These are phyloP conservation scores for Chenopodium quinoa DNA, from an alignment of 148 eudicot species.

Conservation along the genomic window DNA sequence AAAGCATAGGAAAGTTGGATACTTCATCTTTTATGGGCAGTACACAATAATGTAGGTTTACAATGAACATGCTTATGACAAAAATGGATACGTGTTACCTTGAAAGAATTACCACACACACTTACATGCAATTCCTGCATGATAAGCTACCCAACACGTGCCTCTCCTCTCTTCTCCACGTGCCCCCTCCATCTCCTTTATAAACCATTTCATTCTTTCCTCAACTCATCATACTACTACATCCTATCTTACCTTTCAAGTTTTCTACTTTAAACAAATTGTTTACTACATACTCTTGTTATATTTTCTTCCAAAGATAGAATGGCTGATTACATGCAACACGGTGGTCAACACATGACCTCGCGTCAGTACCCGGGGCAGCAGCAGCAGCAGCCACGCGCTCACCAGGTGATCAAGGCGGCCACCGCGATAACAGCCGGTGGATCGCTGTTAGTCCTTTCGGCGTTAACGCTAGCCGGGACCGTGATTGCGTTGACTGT, in stretches of 20 bases:
- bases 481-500: slow-evolving; percentile 45
- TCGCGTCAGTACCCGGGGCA: slow-evolving; percentile 7
- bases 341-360: background rate
- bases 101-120: background rate
- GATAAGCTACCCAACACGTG: slow-evolving; percentile 39
- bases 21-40: too few species aligned
- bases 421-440: slow-evolving; percentile 46
- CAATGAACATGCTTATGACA: background rate
- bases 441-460: slow-evolving; percentile 47
- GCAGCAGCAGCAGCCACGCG: slow-evolving; percentile 28
- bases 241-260: too few species aligned
- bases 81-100: slow-evolving; percentile 15
- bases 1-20: too few species aligned
- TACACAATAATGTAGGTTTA: too few species aligned
- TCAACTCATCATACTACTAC: background rate
- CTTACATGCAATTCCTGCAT: slow-evolving; percentile 37
- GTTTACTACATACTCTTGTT: too few species aligned
- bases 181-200: slow-evolving; percentile 29
- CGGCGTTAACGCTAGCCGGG: slow-evolving; percentile 45
- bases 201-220: background rate
- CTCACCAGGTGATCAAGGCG: slow-evolving; percentile 50
- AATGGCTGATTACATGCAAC: slow-evolving; percentile 24
- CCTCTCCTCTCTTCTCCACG: slow-evolving; percentile 35
- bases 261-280: too few species aligned
- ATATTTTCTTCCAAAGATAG: background rate